Conservation (phyloP, 805 yeast genomes). For the Metschnikowia lunata region DNA sequence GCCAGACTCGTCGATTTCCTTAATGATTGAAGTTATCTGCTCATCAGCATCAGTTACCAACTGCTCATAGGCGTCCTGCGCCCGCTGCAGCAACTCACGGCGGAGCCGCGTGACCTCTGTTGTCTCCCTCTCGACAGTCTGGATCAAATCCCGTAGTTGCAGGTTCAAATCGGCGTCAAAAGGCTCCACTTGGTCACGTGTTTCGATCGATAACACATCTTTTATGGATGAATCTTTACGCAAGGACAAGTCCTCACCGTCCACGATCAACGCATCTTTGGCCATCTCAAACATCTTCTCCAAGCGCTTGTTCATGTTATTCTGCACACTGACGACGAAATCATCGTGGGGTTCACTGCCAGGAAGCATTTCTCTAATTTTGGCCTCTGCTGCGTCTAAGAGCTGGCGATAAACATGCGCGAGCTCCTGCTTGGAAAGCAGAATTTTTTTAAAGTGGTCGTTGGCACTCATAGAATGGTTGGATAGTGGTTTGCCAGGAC, state of each 20-base stretch:
- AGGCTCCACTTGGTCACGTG: constrained; percentile 54
- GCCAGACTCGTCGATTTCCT: constrained; percentile 12
- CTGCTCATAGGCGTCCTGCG: constrained; percentile 34
- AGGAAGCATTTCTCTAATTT: constrained; percentile 49
- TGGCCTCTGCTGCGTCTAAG: constrained; percentile 36
- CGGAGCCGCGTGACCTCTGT: constrained; percentile 53
- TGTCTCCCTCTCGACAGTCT: constrained; percentile 59
- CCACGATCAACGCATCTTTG: constrained; percentile 51
- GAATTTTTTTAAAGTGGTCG: constrained; percentile 38
- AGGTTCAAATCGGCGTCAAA: constrained; percentile 64
- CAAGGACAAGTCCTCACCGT: constrained; percentile 43
- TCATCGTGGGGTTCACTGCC: constrained; percentile 39
- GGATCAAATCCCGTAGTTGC: constrained; percentile 50
- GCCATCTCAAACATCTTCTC: constrained; percentile 54
- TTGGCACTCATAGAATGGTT: constrained; percentile 16
- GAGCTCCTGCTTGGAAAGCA: constrained; percentile 51
- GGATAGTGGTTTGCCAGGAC: no score
- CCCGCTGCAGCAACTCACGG: constrained; percentile 45
- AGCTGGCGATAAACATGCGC: constrained; percentile 45
- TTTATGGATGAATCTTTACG: constrained; percentile 16
- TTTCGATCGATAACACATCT: constrained; percentile 25
- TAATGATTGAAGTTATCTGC: constrained; percentile 25
- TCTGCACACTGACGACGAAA: constrained; percentile 41
- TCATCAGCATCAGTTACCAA: constrained; percentile 29
- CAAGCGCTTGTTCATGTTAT: constrained; percentile 43